phyloP scores from a whole-genome alignment of 2,329 filamentous ascomycete genomes.

The Fusarium pseudoanthophilum region DNA sequence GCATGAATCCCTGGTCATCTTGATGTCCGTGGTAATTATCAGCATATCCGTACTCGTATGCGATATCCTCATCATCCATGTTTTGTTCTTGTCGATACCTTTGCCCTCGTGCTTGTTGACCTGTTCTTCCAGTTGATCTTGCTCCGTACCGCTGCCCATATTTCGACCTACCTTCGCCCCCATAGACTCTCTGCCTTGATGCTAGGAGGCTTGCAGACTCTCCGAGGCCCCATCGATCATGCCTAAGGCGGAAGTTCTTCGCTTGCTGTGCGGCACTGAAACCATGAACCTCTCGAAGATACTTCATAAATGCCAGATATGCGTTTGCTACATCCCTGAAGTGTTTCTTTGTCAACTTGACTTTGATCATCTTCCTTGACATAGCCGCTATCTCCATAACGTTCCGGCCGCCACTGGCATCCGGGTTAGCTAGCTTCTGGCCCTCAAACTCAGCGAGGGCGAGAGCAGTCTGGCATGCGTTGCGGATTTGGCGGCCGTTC shows the following conservation, averaged over 20 bases:
- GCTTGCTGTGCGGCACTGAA: neutral
- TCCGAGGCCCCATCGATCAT: neutral
- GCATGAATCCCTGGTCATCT: accelerated
- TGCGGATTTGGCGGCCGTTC: neutral
- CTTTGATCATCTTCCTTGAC: neutral
- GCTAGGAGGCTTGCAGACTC: neutral
- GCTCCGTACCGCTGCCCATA: neutral
- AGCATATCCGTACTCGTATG: neutral
- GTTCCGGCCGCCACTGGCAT: accelerated
- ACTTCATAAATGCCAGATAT: neutral
- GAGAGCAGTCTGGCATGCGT: accelerated
- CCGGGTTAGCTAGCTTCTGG: neutral
- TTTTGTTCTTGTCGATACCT: neutral
- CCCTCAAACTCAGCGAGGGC: neutral
- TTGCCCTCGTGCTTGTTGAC: neutral
- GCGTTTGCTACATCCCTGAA: neutral
- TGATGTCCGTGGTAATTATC: accelerated
- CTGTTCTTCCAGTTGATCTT: neutral
- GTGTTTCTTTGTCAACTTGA: neutral
- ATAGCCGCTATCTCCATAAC: neutral
- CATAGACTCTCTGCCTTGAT: accelerated
- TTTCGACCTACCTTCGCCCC: accelerated
- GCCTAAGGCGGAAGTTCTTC: neutral
- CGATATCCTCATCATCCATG: neutral
- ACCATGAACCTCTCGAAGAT: neutral